Evolutionary conservation across 495 filamentous ascomycete genomes (phyloP), one percentile per base, ranked within the genome.

Genomic region (Corynascus novoguineensis): DNA sequence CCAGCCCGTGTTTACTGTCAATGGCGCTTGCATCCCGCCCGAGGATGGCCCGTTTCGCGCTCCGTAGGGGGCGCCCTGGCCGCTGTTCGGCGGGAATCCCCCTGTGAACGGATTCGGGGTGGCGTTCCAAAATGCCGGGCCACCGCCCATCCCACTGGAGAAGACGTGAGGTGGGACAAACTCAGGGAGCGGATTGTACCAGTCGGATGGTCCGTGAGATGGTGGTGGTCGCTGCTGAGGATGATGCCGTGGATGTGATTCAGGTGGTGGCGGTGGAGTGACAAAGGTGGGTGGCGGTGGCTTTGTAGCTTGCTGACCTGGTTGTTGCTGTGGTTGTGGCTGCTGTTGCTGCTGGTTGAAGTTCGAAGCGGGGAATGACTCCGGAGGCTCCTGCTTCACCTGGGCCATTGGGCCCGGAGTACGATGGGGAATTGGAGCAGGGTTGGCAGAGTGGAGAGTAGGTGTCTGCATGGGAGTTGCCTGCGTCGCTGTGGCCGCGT

Each of bases 121-220:
- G 27, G 59, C 59, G 24, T 58, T 48, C 60, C 61, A 65, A 38
- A 62, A 56, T 1, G 55, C 1, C 41, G 49, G 41, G 22, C 19
- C 19, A 0, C 25, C 42, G 22, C 45, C 56, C 40, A 37, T 51
- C 4, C 21, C 31, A 34, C 58, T 50, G n/a, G 53, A 53, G 38
- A 64, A 66, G 22, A 59, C 48, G 66, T 80, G 60, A 64, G 73
- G 57, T 63, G 81, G 56, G 69, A 80, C 60, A 72, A 83, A 77
- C 2, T 75, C 71, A 6, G 79, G 78, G 5, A 81, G 81, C 0
- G 80, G 69, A 38, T 64, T 69, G 63, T 34, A 73, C 75, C 75
- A 78, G 55, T 74, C 68, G 6, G 69, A 66, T 9, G 69, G 64
- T 2, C 59, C 65, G n/a, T 64, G 51, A 38, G 68, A 64, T 10